Base-by-base conservation (phyloP, 2,329 filamentous ascomycete genomes). In the Cordyceps cicadae region DNA sequence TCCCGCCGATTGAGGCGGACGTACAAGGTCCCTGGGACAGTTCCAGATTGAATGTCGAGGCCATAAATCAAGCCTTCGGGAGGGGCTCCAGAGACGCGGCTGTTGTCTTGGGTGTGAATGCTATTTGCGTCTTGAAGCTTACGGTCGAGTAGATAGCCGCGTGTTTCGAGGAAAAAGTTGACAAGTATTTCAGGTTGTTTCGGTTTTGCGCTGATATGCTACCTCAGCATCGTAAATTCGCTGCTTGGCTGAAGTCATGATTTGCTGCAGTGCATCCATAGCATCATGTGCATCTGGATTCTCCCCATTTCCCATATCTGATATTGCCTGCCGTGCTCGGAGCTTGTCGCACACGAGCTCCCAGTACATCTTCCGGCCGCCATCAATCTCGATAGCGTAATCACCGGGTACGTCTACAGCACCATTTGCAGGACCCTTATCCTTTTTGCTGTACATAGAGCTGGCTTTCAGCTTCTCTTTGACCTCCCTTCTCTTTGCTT, bases 11-110 rank as follows among this genome's bases (percentile, higher is more conserved):
- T 19, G 80, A 79, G 37, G 78, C 75, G 41, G 83, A 86, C 54
- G 84, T 85, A 62, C 78, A 83, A 64, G 81, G 79, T 43, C 81
- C 86, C 67, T 91, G 88, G 87, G 80, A 86, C 67, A 90, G 87
- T 68, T 87, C 90, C 3, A 82, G 70, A 54, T 62, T 77, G 65
- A 80, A 80, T 62, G 74, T 72, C 0, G 71, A 76, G 6, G 84
- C 84, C 6, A 83, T 87, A n/a, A 70, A 75, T 17, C 75, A 74
- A 11, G 78, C 81, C 0, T 77, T 85, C 43, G 77, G 76, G 0
- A 70, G 73, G 48, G 76, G 78, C 4, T 75, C 75, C 15, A 68
- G 74, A 7, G 75, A 76, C 15, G 79, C 78, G 15, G 72, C 76
- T n/a, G 79, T 74, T 21, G 80, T 86, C 11, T 78, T 87, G 73